Evolutionary conservation across 108 stramenopile species (phyloP), one percentile per base, ranked within the genome.

Genomic region (Pseudonitzschia delicatissima): DNA sequence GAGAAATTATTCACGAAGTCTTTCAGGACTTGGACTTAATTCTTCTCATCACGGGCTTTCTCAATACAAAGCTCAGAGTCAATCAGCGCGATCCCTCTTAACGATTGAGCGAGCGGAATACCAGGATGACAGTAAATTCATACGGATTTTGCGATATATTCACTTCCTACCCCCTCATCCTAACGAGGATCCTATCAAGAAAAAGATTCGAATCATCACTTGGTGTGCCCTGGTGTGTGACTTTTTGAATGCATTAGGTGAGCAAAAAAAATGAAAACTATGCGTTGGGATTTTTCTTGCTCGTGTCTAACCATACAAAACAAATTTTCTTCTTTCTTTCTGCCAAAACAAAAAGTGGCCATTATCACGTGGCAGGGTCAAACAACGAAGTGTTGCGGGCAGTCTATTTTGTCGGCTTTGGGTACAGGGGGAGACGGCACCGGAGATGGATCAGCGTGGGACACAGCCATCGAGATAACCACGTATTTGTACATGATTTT

Each of bases 191-290:
- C 70, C 70, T 23, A 35, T 72, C 48, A 71, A 78, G 33, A 45
- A 51, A 40, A 36, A 53, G 34, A 45, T 78, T 28, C 66, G 71
- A 3, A 61, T 69, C n/a, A 17, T 68, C 34, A 72, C 67, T 15
- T 78, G 71, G 77, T 12, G 40, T 12, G 45, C 71, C n/a, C 48
- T 78, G 15, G 31, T 78, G 23, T 51, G 52, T 5, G 77, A 78
- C 64, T 67, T 74, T 32, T 25, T 67, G 32, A 63, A 66, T 1
- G 77, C 64, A 21, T 31, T 73, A 55, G 53, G 53, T 55, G n/a
- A 55, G 53, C 13, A 55, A 33, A 55, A 21, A 3, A 27, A 11
- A 55, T 4, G 31, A 55, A 31, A 11, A 42, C 15, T 42, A 42
- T 15, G 0, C 11, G 15, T 42, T 42, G 40, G 40, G 13, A 12